Base-by-base conservation (phyloP, 768 basidiomycete species). In the Tephrocybe sp. region DNA sequence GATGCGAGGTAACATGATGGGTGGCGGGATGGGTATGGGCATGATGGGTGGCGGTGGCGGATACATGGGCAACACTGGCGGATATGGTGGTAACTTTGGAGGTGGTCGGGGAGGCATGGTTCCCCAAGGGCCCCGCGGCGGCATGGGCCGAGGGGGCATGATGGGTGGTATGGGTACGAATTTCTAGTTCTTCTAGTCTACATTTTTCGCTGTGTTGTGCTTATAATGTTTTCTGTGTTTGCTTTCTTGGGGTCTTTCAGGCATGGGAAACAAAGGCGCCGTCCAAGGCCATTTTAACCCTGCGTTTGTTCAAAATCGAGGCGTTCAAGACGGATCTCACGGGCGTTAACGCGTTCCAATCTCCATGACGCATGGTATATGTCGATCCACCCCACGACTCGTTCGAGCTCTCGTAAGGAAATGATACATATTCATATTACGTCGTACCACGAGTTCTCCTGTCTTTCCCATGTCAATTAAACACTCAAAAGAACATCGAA, bases 231-330 rank as follows among this genome's bases (percentile, higher is more conserved):
- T 60, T 55, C 51, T 50, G 55, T 53, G 48, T 48, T 53, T 53
- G 48, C 48, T 53, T 54, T 50, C 50, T 56, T 53, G 45, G 41
- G 37, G 49, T 39, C 19, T 47, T 63, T 68, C 64, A 75, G 73
- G 72, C 64, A 76, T 76, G 74, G 79, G 78, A 60, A 77, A 76
- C 73, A 74, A 79, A 72, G 78, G 45, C 76, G 79, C 43, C 39
- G 43, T 59, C 50, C 75, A 75, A 59, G 84, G 85, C 13, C 84
- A 88, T 68, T 82, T 85, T 71, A 88, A 88, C 62, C 85, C 86
- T 3, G 82, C 84, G 18, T 88, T 89, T 63, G 80, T 84, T 73
- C 77, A 74, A 60, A 70, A 63, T 9, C 67, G 71, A 48, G 66
- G 62, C 33, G 71, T 69, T 15, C 33, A 12, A 74, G 44, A 47